Percentiles rank a stretch among this genome's conserved stretches.
phyloP scores from a whole-genome alignment of 495 filamentous ascomycete genomes.

The Hypoxylon lienhwacheense region DNA sequence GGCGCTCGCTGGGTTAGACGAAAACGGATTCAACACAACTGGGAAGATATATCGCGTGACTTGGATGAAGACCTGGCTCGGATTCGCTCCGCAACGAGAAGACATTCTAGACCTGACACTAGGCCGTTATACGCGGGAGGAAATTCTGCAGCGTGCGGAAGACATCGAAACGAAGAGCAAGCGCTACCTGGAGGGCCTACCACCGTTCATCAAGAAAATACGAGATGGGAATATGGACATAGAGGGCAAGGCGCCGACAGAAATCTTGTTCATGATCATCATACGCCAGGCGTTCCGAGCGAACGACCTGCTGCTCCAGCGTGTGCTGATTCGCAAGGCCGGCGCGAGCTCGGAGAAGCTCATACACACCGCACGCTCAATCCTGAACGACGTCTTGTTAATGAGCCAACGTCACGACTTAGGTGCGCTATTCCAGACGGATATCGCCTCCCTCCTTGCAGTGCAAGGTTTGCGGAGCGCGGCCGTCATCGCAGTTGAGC shows the following conservation, averaged over 20 bases:
- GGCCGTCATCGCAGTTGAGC: slow-evolving; percentile 47
- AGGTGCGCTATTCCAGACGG: slow-evolving; percentile 37
- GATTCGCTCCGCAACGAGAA: slow-evolving; percentile 35
- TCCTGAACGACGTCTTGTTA: slow-evolving; percentile 45
- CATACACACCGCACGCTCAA: slow-evolving; percentile 42
- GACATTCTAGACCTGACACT: slow-evolving; percentile 38
- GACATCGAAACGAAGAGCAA: slow-evolving; percentile 44
- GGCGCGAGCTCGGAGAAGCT: slow-evolving; percentile 42
- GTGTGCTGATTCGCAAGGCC: slow-evolving; percentile 47
- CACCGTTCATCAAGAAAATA: slow-evolving; percentile 43
- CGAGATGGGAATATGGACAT: slow-evolving; percentile 33
- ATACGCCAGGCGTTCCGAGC: slow-evolving; percentile 46
- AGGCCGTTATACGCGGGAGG: slow-evolving; percentile 37
- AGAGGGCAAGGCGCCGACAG: slow-evolving; percentile 27
- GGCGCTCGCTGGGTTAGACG: slow-evolving; percentile 31
- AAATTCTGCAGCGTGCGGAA: slow-evolving; percentile 34
- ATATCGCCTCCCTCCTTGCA: slow-evolving; percentile 39
- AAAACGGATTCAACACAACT: slow-evolving; percentile 33
- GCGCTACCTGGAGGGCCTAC: slow-evolving; percentile 42
- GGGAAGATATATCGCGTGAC: slow-evolving; percentile 34
- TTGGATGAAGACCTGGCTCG: slow-evolving; percentile 34
- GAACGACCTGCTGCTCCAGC: slow-evolving; percentile 51
- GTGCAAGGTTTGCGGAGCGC: slow-evolving; percentile 52
- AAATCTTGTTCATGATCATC: slow-evolving; percentile 41
- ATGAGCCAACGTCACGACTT: slow-evolving; percentile 47